Conservation (phyloP, 108 stramenopile species). For the Thalassiosira profunda region DNA sequence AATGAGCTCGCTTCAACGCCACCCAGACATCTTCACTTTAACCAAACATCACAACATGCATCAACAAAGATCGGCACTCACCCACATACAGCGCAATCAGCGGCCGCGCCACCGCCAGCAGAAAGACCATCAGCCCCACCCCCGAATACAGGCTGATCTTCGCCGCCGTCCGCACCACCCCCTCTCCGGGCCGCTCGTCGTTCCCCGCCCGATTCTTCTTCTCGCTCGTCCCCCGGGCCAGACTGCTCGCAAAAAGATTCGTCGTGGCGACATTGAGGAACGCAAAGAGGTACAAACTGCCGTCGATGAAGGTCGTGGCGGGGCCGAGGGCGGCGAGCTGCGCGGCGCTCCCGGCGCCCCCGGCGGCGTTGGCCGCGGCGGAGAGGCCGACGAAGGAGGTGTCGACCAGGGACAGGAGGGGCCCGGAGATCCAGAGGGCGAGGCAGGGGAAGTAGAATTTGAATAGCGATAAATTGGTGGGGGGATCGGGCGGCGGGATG, state of each 20-base stretch:
- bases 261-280: constrained; percentile 93
- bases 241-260: constrained; percentile 82
- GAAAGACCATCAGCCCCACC: constrained; percentile 70
- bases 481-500: constrained; percentile 51
- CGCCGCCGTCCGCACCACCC: constrained; percentile 79
- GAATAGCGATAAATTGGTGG: constrained; percentile 53
- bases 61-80: no score
- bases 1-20: no score
- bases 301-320: constrained; percentile 90
- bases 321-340: constrained; percentile 66
- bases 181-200: constrained; percentile 50
- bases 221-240: constrained; percentile 39
- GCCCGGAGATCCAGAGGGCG: constrained; percentile 84
- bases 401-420: constrained; percentile 83
- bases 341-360: constrained; percentile 53
- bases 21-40: no score
- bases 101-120: constrained; percentile 62
- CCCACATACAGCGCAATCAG: constrained; percentile 86
- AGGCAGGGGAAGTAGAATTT: constrained; percentile 88
- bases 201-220: constrained; percentile 28
- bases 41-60: neutral
- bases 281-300: constrained; percentile 85
- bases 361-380: constrained; percentile 44
- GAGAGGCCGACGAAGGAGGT: constrained; percentile 87
- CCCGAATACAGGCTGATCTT: constrained; percentile 70